These are phyloP conservation scores for Pichia sp. DNA, from an alignment of 1,139 yeast genomes.

Conservation along the genomic window DNA sequence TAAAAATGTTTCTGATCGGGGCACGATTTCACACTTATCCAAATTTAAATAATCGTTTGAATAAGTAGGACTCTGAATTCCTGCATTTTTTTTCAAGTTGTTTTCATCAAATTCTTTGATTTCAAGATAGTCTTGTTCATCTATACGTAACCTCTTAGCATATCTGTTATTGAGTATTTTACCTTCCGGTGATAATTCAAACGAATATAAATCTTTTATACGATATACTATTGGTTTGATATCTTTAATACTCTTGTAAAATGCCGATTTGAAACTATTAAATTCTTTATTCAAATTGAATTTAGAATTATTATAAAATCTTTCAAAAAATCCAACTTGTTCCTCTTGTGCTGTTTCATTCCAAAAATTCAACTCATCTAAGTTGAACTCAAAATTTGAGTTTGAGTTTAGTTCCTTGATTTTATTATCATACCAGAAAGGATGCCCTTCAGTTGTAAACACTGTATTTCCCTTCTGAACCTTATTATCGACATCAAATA, in stretches of 20 bases:
- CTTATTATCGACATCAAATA: slow-evolving; percentile 53
- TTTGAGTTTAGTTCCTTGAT: slow-evolving; percentile 16
- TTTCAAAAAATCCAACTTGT: slow-evolving; percentile 4
- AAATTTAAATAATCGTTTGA: slow-evolving; percentile 19
- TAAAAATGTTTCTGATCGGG: neutral
- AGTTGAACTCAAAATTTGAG: neutral
- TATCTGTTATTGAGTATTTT: neutral
- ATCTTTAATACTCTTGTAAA: neutral
- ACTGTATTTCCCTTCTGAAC: slow-evolving; percentile 45
- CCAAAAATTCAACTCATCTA: slow-evolving; percentile 5
- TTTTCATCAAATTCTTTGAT: neutral
- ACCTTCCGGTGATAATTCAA: neutral
- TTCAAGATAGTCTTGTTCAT: neutral
- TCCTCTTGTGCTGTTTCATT: neutral
- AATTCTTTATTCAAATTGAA: slow-evolving; percentile 14
- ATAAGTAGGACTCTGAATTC: slow-evolving; percentile 2
- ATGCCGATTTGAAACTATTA: slow-evolving; percentile 2
- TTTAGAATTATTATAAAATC: neutral
- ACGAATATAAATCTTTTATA: slow-evolving; percentile 1
- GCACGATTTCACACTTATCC: slow-evolving; percentile 14
- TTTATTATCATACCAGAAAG: slow-evolving; percentile 55
- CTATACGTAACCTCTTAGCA: slow-evolving; percentile 1
- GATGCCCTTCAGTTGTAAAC: slow-evolving; percentile 93
- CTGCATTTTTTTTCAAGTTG: neutral
- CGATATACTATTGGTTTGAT: slow-evolving; percentile 4